phyloP scores from a whole-genome alignment of 1,284 basidiomycete genomes.

The Ceratobasidium papillatum region DNA sequence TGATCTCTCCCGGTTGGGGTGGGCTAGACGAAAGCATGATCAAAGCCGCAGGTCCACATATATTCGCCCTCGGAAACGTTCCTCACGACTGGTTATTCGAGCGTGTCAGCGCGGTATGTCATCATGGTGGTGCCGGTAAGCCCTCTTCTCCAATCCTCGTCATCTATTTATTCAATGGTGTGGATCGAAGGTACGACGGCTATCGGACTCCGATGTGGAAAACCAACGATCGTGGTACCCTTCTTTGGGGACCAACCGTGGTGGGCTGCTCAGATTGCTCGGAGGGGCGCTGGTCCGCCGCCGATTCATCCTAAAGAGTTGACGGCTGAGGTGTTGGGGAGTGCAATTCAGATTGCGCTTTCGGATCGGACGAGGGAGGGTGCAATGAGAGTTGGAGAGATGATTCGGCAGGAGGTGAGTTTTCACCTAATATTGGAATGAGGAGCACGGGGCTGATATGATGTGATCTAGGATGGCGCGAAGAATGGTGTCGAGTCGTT shows the following conservation, averaged over 20 bases:
- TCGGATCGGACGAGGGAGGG: slow-evolving; percentile 58
- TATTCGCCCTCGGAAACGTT: slow-evolving; percentile 69
- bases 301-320: slow-evolving; percentile 66
- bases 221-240: slow-evolving; percentile 67
- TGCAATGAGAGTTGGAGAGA: slow-evolving; percentile 60
- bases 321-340: slow-evolving; percentile 59
- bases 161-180: not conserved
- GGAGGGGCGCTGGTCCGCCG: slow-evolving; percentile 63
- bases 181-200: slow-evolving; percentile 63
- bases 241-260: slow-evolving; percentile 46
- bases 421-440: not conserved
- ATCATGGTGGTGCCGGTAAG: slow-evolving; percentile 67
- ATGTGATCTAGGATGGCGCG: slow-evolving; percentile 57
- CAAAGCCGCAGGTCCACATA: slow-evolving; percentile 56
- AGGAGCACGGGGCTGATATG: not conserved
- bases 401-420: slow-evolving; percentile 62
- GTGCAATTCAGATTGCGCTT: slow-evolving; percentile 62
- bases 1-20: slow-evolving; percentile 72
- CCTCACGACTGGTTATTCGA: slow-evolving; percentile 79
- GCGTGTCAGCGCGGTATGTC: slow-evolving; percentile 68
- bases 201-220: slow-evolving; percentile 66
- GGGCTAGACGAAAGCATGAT: slow-evolving; percentile 61
- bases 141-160: not conserved
- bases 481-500: slow-evolving; percentile 62
- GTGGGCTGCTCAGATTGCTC: slow-evolving; percentile 31